These are phyloP conservation scores for Xylaria longipes DNA, from an alignment of 495 filamentous ascomycete genomes.

Conservation along the genomic window DNA sequence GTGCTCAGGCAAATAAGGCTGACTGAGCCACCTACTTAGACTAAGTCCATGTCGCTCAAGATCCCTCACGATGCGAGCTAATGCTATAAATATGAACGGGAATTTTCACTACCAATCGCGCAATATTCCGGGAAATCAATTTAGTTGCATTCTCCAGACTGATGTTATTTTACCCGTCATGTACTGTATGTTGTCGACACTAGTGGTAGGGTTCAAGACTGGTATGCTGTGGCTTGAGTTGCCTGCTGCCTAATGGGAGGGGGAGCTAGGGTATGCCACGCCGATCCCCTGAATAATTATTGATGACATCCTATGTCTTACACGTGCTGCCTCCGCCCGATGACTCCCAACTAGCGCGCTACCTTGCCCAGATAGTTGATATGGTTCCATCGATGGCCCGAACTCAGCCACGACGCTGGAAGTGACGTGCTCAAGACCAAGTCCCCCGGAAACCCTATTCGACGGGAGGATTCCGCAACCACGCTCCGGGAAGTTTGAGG, in stretches of 20 bases:
- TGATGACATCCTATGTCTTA: constrained; percentile 17
- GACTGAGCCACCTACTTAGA: constrained; percentile 5
- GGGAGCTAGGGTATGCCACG: background rate
- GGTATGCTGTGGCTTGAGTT: constrained; percentile 8
- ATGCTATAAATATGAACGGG: background rate
- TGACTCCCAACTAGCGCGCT: background rate
- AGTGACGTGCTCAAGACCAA: background rate
- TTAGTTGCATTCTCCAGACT: background rate
- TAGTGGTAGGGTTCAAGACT: background rate
- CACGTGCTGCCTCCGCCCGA: constrained; percentile 12
- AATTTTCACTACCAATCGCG: background rate
- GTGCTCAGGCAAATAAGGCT: constrained; percentile 14
- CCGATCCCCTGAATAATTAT: background rate
- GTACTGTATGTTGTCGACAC: background rate
- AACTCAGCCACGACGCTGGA: constrained; percentile 17
- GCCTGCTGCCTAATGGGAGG: constrained; percentile 24
- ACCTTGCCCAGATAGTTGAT: background rate
- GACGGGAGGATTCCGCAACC: background rate
- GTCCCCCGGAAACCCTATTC: background rate
- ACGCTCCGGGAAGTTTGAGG: background rate
- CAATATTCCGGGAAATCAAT: background rate
- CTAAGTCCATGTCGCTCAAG: background rate
- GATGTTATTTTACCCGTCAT: background rate
- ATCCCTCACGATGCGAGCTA: background rate
- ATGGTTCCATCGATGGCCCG: background rate